Evolutionary conservation across 2,329 filamentous ascomycete genomes (phyloP).

Genomic region (Claviceps cyperi): DNA sequence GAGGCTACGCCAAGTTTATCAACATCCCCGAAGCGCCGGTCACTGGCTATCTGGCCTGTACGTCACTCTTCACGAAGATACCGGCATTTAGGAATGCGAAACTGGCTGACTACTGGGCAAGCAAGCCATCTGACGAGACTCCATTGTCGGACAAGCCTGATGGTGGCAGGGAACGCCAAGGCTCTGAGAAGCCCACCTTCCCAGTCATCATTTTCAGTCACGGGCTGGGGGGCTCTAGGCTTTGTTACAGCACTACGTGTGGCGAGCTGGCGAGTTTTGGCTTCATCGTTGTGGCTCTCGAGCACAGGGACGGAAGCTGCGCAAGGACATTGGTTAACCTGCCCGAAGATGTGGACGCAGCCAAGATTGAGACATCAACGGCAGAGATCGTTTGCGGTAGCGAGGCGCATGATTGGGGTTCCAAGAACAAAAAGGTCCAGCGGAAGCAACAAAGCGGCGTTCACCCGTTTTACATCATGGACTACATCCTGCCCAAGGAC

Average conservation of each 20-base stretch:
- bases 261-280: constrained; percentile 53
- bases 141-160: constrained; percentile 15
- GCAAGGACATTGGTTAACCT: constrained; percentile 48
- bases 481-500: constrained; percentile 49
- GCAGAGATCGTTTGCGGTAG: constrained; percentile 12
- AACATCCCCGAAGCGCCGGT: constrained; percentile 33
- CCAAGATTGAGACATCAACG: constrained; percentile 16
- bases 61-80: constrained; percentile 49
- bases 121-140: constrained; percentile 20
- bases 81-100: constrained; percentile 48
- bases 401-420: constrained; percentile 8
- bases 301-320: constrained; percentile 51
- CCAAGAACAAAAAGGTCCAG: constrained; percentile 18
- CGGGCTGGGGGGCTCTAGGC: constrained; percentile 48
- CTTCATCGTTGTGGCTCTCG: constrained; percentile 48
- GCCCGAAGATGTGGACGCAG: constrained; percentile 23
- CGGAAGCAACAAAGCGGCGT: constrained; percentile 13
- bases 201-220: constrained; percentile 53
- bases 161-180: constrained; percentile 9
- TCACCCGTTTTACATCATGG: constrained; percentile 32
- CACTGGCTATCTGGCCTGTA: constrained; percentile 38
- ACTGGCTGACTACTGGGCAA: constrained; percentile 40
- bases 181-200: constrained; percentile 31
- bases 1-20: constrained; percentile 49
- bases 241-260: constrained; percentile 47